Base-by-base conservation (phyloP, 257 asterid species). In the Apocynum venetum region DNA sequence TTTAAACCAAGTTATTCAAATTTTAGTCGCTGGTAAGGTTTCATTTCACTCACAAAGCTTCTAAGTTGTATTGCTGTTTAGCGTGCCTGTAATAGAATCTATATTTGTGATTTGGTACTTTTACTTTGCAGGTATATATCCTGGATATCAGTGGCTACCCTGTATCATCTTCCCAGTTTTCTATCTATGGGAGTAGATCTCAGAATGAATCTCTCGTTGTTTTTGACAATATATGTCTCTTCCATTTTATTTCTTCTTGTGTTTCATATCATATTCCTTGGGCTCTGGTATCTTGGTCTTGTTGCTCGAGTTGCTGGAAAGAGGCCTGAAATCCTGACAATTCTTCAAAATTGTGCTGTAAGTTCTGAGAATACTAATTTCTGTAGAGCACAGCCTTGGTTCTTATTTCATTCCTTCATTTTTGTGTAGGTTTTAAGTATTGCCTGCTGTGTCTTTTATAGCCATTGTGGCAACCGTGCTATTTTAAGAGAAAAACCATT, bases 401-500 rank as follows among this genome's bases (percentile, higher is more conserved):
- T 74, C 93, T 91, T 86, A 88, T 82, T 72, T 83, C 83, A 71
- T 83, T 77, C 82, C 79, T 66, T 74, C 79, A 83, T 84, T 81
- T 59, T 72, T 81, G 86, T 90, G 95, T 91, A 96, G 99, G 99
- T 96, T 86, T 88, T 96, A 87, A 96, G 99, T 87, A 85, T 96
- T 86, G 99, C 99, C 64, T 96, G 99, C 92, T 93, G 98, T 89
- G 94, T 93, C 84, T 93, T 96, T 88, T 96, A 96, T 89, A 96
- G 98, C 89, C 99, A 96, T 84, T 96, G 99, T 89, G 99, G 99
- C 71, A 96, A 96, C 86, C 96, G 88, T 71, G 96, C 97, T 74
- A 88, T 90, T 78, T 82, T 85, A 83, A 91, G 89, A 85, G 89
- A 84, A 78, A 93, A 86, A 78, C 80, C 94, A 51, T 83, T 88